Conservation (phyloP, 345 rosid species). For the Boechera stricta region DNA sequence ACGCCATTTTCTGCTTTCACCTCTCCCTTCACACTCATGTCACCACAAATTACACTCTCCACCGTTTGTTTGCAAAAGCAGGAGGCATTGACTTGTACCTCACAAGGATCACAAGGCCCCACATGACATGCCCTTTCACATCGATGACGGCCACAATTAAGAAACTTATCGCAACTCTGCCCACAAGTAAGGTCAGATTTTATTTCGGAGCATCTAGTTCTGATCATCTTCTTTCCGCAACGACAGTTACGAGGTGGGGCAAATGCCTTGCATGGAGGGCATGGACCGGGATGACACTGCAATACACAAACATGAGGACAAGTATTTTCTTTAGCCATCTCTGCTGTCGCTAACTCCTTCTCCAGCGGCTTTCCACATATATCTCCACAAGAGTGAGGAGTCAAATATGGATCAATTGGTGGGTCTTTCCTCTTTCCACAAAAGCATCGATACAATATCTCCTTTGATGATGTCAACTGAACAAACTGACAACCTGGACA, state of each 20-base stretch:
- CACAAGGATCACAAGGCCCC: slow-evolving; percentile 78
- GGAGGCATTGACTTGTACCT: slow-evolving; percentile 59
- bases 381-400: slow-evolving; percentile 94
- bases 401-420: slow-evolving; percentile 76
- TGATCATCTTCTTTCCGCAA: slow-evolving; percentile 76
- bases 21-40: slow-evolving; percentile 77
- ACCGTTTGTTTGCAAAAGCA: slow-evolving; percentile 75
- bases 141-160: slow-evolving; percentile 67
- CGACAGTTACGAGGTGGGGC: slow-evolving; percentile 77
- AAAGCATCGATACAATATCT: slow-evolving; percentile 71
- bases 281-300: slow-evolving; percentile 96
- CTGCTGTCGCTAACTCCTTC: slow-evolving; percentile 48
- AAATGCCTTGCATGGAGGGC: slow-evolving; percentile 90
- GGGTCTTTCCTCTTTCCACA: slow-evolving; percentile 84
- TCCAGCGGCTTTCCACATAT: slow-evolving; percentile 86
- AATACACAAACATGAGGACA: slow-evolving; percentile 88
- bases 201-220: slow-evolving; percentile 77
- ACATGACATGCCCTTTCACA: slow-evolving; percentile 73
- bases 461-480: slow-evolving; percentile 66
- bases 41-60: slow-evolving; percentile 74
- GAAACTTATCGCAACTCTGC: slow-evolving; percentile 69
- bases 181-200: slow-evolving; percentile 69
- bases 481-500: slow-evolving; percentile 91
- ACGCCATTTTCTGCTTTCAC: slow-evolving; percentile 68
- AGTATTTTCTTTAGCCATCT: slow-evolving; percentile 54